Evolutionary conservation across 352 stramenopile genomes (phyloP).

Genomic region (Globisporangium orthogonon): DNA sequence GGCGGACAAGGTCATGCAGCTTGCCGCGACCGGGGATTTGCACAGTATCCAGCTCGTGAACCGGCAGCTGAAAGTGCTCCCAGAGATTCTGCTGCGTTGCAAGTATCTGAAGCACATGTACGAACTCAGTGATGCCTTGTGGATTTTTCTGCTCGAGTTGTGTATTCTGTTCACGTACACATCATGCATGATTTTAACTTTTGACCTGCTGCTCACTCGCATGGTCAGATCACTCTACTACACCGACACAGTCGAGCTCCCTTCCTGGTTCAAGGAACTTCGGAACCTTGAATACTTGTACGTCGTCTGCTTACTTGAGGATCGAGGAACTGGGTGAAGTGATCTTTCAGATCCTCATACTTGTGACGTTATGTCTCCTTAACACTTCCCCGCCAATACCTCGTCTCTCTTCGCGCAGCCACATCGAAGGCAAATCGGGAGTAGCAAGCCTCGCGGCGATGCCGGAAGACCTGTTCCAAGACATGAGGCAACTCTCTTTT

Average conservation of each 20-base stretch:
- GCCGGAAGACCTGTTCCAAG: constrained; percentile 19
- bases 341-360: too few species aligned
- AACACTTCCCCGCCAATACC: not conserved
- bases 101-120: constrained; percentile 29
- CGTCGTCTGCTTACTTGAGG: not conserved
- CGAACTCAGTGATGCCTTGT: not conserved
- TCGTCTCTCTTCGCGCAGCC: not conserved
- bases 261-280: constrained; percentile 21
- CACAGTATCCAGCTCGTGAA: constrained; percentile 32
- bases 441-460: constrained; percentile 14
- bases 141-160: too few species aligned
- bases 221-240: constrained; percentile 19
- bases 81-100: constrained; percentile 18
- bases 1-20: constrained; percentile 14
- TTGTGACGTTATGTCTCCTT: not conserved
- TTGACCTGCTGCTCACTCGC: not conserved
- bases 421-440: constrained; percentile 24
- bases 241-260: constrained; percentile 21
- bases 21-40: constrained; percentile 23
- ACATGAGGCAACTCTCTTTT: constrained; percentile 24
- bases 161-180: too few species aligned
- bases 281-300: constrained; percentile 27
- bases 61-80: constrained; percentile 14
- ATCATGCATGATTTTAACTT: too few species aligned
- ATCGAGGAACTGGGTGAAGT: too few species aligned